These are phyloP conservation scores for Phaseolus coccineus DNA, from an alignment of 331 rosid genomes.

Conservation along the genomic window DNA sequence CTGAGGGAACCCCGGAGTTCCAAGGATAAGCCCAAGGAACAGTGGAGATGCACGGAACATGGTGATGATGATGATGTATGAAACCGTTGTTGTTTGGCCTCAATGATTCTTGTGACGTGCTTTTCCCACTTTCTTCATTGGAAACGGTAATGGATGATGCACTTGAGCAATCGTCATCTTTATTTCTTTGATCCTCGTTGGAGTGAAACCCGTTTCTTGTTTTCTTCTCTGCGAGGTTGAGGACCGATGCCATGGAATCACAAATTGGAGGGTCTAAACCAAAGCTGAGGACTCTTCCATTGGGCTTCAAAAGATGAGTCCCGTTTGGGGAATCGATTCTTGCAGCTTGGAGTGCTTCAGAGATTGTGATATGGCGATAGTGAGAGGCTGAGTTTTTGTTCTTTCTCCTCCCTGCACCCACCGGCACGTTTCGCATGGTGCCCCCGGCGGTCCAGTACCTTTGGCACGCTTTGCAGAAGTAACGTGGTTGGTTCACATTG, in stretches of 20 bases:
- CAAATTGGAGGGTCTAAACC: slow-evolving; percentile 61
- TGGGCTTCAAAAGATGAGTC: slow-evolving; percentile 50
- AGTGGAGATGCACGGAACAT: slow-evolving; percentile 70
- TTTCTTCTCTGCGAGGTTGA: slow-evolving; percentile 54
- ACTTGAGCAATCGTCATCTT: slow-evolving; percentile 67
- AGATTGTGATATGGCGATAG: slow-evolving; percentile 66
- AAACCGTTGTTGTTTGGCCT: slow-evolving; percentile 41
- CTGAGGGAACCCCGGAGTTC: slow-evolving; percentile 69
- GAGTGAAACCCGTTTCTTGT: slow-evolving; percentile 56
- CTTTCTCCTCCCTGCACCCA: slow-evolving; percentile 93
- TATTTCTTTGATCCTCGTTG: slow-evolving; percentile 45
- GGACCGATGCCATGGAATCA: slow-evolving; percentile 63
- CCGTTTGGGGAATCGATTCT: slow-evolving; percentile 59
- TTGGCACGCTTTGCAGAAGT: slow-evolving; percentile 96
- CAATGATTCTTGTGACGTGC: slow-evolving; percentile 48
- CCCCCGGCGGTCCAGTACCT: slow-evolving; percentile 99
- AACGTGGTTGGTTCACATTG: slow-evolving; percentile 91
- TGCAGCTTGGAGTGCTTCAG: slow-evolving; percentile 78
- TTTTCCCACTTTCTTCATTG: slow-evolving; percentile 62
- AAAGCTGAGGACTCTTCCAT: slow-evolving; percentile 80
- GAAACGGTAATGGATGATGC: slow-evolving; percentile 64
- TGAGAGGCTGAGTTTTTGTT: slow-evolving; percentile 71
- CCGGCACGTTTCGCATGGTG: slow-evolving; percentile 93
- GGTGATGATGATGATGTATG: slow-evolving; percentile 47
- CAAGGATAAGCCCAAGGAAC: slow-evolving; percentile 91